Conservation (phyloP, 345 rosid genomes). For the thale cress (Arabidopsis thaliana) region TAIR10.1 NC_003071.7:12423001-12423500, state of each 20-base stretch:
- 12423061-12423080: not conserved
- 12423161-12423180: not conserved
- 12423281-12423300: no score
- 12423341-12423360: not conserved
- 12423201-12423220: no score
- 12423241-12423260: no score
- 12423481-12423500: not conserved
- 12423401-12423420: constrained; percentile 12
- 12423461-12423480: constrained; percentile 19
- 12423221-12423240: no score
- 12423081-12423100: not conserved
- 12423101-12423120: not conserved
- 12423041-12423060: not conserved
- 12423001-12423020: constrained; percentile 7
- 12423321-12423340: not conserved
- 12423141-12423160: not conserved
- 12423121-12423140: not conserved
- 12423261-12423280: no score
- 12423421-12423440: constrained; percentile 33
- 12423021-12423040: not conserved
- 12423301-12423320: not conserved
- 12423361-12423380: constrained; percentile 6
- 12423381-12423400: constrained; percentile 34
- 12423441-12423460: constrained; percentile 39
- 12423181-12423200: not conserved